phyloP scores from a whole-genome alignment of 176 grass and related monocot genomes.

The Triticum monococcum region DNA sequence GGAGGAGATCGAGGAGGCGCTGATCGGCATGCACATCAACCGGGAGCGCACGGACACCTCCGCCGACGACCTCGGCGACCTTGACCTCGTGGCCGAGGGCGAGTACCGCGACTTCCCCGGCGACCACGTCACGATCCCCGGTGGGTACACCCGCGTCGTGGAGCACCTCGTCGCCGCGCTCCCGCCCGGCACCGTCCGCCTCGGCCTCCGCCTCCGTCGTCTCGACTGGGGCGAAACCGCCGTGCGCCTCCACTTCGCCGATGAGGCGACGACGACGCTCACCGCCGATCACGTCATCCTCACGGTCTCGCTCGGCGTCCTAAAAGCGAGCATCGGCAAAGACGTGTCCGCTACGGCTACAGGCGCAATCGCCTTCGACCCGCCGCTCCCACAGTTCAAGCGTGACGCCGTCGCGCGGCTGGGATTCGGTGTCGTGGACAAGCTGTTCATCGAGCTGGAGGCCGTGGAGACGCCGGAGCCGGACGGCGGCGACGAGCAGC shows the following conservation, averaged over 20 bases:
- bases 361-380: slow-evolving; percentile 58
- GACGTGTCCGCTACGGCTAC: not conserved
- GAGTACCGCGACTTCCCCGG: slow-evolving; percentile 91
- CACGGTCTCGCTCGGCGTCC: slow-evolving; percentile 81
- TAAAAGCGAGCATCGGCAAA: slow-evolving; percentile 62
- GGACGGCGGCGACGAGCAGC: not conserved
- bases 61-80: slow-evolving; percentile 58
- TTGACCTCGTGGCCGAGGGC: slow-evolving; percentile 70
- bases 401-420: slow-evolving; percentile 57
- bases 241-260: slow-evolving; percentile 59
- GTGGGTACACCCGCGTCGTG: slow-evolving; percentile 65
- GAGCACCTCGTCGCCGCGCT: slow-evolving; percentile 52
- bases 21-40: slow-evolving; percentile 68
- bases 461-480: not conserved
- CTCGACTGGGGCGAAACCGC: slow-evolving; percentile 58
- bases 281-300: slow-evolving; percentile 69
- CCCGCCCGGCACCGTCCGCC: slow-evolving; percentile 44
- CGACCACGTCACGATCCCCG: slow-evolving; percentile 79
- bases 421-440: slow-evolving; percentile 76
- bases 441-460: slow-evolving; percentile 80
- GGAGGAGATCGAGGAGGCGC: slow-evolving; percentile 59
- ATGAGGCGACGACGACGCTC: slow-evolving; percentile 17
- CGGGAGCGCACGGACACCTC: slow-evolving; percentile 63
- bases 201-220: slow-evolving; percentile 44
- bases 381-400: slow-evolving; percentile 73